Conservation (phyloP, 495 filamentous ascomycete species). For the Tuber borchii region DNA sequence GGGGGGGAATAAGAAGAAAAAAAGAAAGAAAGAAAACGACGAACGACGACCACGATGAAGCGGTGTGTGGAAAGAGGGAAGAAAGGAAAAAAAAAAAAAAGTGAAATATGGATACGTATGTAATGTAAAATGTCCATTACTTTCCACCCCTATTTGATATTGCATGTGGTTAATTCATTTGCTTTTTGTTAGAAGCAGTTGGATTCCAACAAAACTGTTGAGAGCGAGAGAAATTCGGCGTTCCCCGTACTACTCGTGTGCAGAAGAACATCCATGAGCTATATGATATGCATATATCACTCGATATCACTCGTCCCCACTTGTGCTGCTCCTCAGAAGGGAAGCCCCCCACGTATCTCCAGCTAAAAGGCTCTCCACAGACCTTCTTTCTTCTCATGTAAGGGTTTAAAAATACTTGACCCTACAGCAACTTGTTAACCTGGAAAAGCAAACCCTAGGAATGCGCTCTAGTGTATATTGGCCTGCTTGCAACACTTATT, state of each 20-base stretch:
- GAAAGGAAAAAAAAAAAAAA: neutral
- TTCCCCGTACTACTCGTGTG: constrained; percentile 2
- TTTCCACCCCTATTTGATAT: neutral
- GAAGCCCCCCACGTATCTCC: constrained; percentile 1
- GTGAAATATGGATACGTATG: constrained; percentile 5
- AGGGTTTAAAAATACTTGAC: constrained; percentile 2
- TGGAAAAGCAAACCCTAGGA: neutral
- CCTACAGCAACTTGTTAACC: neutral
- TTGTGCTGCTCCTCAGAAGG: neutral
- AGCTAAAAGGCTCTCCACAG: neutral
- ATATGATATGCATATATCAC: constrained; percentile 5
- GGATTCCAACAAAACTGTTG: constrained; percentile 3
- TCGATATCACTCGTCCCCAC: neutral
- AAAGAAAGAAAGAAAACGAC: neutral
- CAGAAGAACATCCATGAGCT: neutral
- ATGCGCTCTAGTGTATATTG: neutral
- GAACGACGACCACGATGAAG: neutral
- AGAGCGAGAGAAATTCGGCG: neutral
- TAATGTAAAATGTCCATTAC: neutral
- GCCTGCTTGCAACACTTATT: neutral
- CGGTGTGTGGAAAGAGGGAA: neutral
- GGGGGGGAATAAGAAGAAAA: neutral
- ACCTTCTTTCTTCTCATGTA: neutral
- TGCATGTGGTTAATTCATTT: neutral
- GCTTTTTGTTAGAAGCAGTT: constrained; percentile 4